Conservation (phyloP, 208 protist genomes). For the Trypanosoma cruzi region DNA sequence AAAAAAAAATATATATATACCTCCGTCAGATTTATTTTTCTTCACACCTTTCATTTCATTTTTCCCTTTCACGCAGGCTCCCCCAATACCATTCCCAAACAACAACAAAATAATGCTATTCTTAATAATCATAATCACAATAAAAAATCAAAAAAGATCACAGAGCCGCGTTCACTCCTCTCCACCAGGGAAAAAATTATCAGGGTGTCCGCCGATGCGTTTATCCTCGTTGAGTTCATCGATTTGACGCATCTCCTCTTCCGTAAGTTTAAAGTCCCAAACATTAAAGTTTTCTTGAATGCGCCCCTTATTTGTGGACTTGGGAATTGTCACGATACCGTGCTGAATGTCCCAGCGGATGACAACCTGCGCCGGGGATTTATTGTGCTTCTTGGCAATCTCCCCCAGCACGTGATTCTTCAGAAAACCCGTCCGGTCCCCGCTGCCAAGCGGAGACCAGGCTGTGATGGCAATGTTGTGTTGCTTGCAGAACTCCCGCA, state of each 20-base stretch:
- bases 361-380: slow-evolving; percentile 65
- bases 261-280: slow-evolving; percentile 83
- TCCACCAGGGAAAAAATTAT: slow-evolving; percentile 45
- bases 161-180: slow-evolving; percentile 4
- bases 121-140: background rate
- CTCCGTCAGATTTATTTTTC: too few relatives aligned
- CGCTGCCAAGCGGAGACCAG: slow-evolving; percentile 84
- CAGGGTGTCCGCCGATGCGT: slow-evolving; percentile 45
- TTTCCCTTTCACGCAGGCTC: background rate
- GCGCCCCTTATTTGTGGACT: slow-evolving; percentile 70
- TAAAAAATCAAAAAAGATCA: slow-evolving; percentile 11
- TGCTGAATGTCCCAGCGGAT: slow-evolving; percentile 78
- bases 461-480: slow-evolving; percentile 80
- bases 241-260: slow-evolving; percentile 69
- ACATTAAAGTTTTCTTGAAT: slow-evolving; percentile 91
- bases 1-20: too few relatives aligned
- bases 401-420: slow-evolving; percentile 33
- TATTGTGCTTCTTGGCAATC: slow-evolving; percentile 61
- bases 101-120: background rate
- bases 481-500: slow-evolving; percentile 71
- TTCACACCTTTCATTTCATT: too few relatives aligned
- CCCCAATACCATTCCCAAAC: too few relatives aligned
- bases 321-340: slow-evolving; percentile 82
- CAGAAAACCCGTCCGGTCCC: slow-evolving; percentile 33
- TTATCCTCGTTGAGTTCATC: slow-evolving; percentile 46